phyloP scores from a whole-genome alignment of 306 rosid species.

The Rosa rugosa region DNA sequence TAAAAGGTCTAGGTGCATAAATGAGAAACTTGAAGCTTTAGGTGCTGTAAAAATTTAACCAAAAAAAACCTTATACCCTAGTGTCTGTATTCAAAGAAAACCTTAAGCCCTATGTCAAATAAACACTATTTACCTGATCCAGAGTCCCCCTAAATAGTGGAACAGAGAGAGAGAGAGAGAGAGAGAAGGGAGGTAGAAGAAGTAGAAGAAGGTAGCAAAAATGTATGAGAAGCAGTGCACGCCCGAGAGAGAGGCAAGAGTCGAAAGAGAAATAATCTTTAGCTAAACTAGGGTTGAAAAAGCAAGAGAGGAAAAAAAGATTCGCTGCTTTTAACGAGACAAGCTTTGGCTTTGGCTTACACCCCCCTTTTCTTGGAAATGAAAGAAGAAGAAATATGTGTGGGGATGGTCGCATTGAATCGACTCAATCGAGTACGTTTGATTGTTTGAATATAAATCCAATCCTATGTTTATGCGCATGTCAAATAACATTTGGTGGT shows the following conservation, averaged over 20 bases:
- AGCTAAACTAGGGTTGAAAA: background rate
- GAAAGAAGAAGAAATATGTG: slow-evolving; percentile 49
- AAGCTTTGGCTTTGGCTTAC: slow-evolving; percentile 37
- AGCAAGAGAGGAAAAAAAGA: slow-evolving; percentile 35
- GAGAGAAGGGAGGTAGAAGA: too few relatives aligned
- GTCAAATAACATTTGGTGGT: background rate
- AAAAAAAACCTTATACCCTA: background rate
- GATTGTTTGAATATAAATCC: background rate
- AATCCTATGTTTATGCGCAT: slow-evolving; percentile 41
- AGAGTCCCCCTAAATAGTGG: background rate
- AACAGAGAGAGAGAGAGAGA: background rate
- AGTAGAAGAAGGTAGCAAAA: background rate
- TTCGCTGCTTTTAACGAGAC: slow-evolving; percentile 64
- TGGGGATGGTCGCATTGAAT: slow-evolving; percentile 56
- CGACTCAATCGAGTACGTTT: background rate
- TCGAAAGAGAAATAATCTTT: background rate
- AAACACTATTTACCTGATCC: background rate
- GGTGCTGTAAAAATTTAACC: background rate
- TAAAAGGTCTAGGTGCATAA: background rate
- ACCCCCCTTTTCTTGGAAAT: slow-evolving; percentile 73
- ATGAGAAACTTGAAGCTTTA: background rate
- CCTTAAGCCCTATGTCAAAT: background rate
- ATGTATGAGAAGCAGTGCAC: background rate
- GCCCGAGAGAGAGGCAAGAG: background rate
- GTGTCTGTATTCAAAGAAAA: background rate